Conservation (phyloP, 2,329 filamentous ascomycete species). For the Phoma sp. region DNA sequence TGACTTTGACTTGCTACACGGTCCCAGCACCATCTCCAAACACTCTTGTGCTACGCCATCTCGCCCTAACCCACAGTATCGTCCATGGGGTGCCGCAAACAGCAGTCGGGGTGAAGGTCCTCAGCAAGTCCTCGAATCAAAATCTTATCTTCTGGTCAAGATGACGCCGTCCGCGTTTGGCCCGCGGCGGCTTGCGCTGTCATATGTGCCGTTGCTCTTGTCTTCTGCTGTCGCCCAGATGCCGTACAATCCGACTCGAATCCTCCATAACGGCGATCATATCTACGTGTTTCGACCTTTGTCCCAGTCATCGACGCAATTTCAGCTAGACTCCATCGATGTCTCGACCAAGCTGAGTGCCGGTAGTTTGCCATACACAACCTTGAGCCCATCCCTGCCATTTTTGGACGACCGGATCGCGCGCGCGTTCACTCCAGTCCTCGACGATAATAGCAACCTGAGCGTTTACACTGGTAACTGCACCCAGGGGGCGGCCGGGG, state of each 20-base stretch:
- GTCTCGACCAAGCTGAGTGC: constrained; percentile 64
- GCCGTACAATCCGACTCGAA: constrained; percentile 78
- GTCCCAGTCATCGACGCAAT: constrained; percentile 52
- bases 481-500: constrained; percentile 55
- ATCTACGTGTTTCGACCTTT: constrained; percentile 74
- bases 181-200: constrained; percentile 7
- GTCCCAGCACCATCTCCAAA: constrained; percentile 15
- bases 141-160: constrained; percentile 9
- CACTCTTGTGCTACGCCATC: constrained; percentile 23
- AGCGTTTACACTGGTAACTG: constrained; percentile 79
- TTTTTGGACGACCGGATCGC: constrained; percentile 63
- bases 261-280: constrained; percentile 65
- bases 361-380: constrained; percentile 52
- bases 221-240: constrained; percentile 52
- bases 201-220: constrained; percentile 11
- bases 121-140: constrained; percentile 12
- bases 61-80: constrained; percentile 11
- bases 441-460: constrained; percentile 72
- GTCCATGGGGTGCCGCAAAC: constrained; percentile 26
- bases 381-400: constrained; percentile 63
- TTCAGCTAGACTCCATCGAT: constrained; percentile 69
- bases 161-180: constrained; percentile 1
- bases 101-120: constrained; percentile 31
- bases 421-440: constrained; percentile 69
- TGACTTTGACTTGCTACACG: constrained; percentile 17